Conservation (phyloP, 768 basidiomycete genomes). For the Xerocomellus intermedius region DNA sequence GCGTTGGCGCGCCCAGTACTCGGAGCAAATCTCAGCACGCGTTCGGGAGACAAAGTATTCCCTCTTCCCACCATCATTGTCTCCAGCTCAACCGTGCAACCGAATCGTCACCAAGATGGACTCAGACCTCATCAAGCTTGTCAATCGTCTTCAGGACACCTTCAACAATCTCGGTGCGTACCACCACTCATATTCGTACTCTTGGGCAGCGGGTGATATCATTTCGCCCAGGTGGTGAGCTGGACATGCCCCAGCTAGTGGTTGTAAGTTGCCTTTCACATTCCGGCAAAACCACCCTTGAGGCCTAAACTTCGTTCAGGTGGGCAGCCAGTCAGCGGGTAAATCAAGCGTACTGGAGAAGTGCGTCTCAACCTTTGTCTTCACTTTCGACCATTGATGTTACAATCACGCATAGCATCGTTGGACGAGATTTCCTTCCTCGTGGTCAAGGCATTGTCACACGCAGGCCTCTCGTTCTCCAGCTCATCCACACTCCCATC, state of each 20-base stretch:
- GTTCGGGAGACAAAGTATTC: slow-evolving; percentile 8
- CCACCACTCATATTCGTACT: slow-evolving; percentile 2
- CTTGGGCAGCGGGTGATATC: slow-evolving; percentile 6
- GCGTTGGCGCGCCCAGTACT: slow-evolving; percentile 25
- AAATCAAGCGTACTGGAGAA: slow-evolving; percentile 97
- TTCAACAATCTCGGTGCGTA: slow-evolving; percentile 81
- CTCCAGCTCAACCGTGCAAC: not conserved
- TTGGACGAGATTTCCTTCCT: slow-evolving; percentile 89
- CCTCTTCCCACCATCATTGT: slow-evolving; percentile 4
- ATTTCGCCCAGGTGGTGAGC: slow-evolving; percentile 65
- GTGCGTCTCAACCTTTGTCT: slow-evolving; percentile 45
- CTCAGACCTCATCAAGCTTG: slow-evolving; percentile 88
- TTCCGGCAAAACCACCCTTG: not conserved
- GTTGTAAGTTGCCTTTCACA: slow-evolving; percentile 56
- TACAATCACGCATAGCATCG: slow-evolving; percentile 57
- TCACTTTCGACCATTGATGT: not conserved
- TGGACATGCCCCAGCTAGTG: slow-evolving; percentile 90
- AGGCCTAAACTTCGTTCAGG: slow-evolving; percentile 47
- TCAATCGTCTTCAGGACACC: slow-evolving; percentile 94
- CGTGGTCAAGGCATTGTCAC: slow-evolving; percentile 95
- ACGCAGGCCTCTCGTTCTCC: slow-evolving; percentile 90
- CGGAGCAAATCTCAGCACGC: slow-evolving; percentile 15
- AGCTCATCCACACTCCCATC: slow-evolving; percentile 88
- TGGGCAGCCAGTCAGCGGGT: slow-evolving; percentile 95
- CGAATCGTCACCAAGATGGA: slow-evolving; percentile 60